Conservation (phyloP, 2,329 filamentous ascomycete genomes). For the Penicillium sp. region DNA sequence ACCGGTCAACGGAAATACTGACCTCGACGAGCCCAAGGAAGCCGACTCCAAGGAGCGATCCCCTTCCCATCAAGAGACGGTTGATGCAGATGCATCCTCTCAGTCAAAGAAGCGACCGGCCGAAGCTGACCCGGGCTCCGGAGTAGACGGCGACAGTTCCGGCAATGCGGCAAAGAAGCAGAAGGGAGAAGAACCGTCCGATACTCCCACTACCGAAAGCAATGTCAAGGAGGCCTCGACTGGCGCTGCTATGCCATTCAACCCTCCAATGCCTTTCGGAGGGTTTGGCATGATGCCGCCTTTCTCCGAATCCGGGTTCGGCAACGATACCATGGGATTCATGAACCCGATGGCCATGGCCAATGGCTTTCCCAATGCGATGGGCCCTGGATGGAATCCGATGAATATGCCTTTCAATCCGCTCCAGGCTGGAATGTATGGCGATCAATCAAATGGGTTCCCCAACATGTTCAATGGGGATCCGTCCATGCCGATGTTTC, state of each 20-base stretch:
- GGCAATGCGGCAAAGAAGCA: constrained; percentile 41
- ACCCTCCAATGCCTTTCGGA: constrained; percentile 35
- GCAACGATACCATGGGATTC: constrained; percentile 30
- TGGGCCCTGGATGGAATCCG: constrained; percentile 39
- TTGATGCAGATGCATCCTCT: constrained; percentile 31
- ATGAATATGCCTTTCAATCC: constrained; percentile 45
- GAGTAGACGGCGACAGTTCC: constrained; percentile 43
- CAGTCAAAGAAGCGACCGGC: constrained; percentile 74
- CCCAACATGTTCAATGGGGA: constrained; percentile 37
- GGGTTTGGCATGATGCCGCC: constrained; percentile 33
- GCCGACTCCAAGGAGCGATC: constrained; percentile 21
- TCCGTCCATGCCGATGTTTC: constrained; percentile 36
- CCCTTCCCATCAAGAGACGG: constrained; percentile 30
- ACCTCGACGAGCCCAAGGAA: constrained; percentile 12
- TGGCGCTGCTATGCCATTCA: constrained; percentile 26
- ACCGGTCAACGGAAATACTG: constrained; percentile 13
- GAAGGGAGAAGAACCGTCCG: constrained; percentile 35
- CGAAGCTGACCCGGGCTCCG: constrained; percentile 58
- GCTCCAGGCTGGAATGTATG: constrained; percentile 35
- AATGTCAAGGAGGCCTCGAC: constrained; percentile 14
- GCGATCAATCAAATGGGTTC: constrained; percentile 32
- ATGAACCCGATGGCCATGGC: constrained; percentile 42
- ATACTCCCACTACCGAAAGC: constrained; percentile 10
- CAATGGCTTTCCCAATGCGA: constrained; percentile 31
- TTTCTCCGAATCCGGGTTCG: constrained; percentile 35